These are phyloP conservation scores for Mucuna pruriens DNA, from an alignment of 306 rosid species.

Conservation along the genomic window DNA sequence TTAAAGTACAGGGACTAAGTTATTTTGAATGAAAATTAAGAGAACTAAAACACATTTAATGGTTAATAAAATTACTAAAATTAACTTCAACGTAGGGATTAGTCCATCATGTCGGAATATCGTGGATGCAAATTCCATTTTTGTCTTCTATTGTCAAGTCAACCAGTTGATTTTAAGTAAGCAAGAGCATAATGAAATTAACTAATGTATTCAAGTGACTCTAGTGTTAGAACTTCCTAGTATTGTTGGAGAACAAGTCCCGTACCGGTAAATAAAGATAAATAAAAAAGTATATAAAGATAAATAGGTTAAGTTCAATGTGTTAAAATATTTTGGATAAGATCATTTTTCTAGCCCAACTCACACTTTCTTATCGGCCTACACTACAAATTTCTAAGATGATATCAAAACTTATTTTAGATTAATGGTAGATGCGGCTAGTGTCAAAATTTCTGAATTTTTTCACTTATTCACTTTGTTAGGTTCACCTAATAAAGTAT, in stretches of 20 bases:
- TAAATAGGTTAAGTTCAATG: too few relatives aligned
- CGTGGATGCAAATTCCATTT: neutral
- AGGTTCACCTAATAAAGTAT: neutral
- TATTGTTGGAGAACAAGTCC: too few relatives aligned
- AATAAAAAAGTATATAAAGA: too few relatives aligned
- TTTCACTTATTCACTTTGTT: constrained; percentile 20
- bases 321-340: too few relatives aligned
- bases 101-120: constrained; percentile 30
- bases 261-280: too few relatives aligned
- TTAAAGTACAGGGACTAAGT: too few relatives aligned
- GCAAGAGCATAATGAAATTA: neutral
- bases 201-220: constrained; percentile 11
- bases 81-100: neutral
- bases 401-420: too few relatives aligned
- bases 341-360: too few relatives aligned
- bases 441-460: neutral
- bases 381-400: too few relatives aligned
- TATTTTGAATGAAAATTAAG: too few relatives aligned
- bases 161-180: constrained; percentile 9
- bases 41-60: too few relatives aligned
- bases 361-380: too few relatives aligned
- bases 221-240: constrained; percentile 11
- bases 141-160: constrained; percentile 34
- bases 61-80: neutral
- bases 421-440: constrained; percentile 5